phyloP scores from a whole-genome alignment of 1,139 yeast genomes.

The Suhomyces yuchorum region DNA sequence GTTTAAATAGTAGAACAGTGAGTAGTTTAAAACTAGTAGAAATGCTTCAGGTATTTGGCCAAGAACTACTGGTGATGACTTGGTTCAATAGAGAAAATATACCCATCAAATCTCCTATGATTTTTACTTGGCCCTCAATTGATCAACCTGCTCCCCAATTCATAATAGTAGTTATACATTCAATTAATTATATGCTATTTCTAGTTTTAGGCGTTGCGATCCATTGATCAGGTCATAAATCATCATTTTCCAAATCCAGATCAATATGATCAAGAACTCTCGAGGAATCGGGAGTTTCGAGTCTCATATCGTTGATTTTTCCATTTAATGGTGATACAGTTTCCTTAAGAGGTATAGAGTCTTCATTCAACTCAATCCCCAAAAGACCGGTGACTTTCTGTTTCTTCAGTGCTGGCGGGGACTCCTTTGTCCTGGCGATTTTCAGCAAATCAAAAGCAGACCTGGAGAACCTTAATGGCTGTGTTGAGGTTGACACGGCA shows the following conservation, averaged over 20 bases:
- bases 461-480: conserved; percentile 15
- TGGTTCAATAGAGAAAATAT: too few relatives aligned
- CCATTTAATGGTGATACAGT: conserved; percentile 11
- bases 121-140: too few relatives aligned
- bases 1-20: background rate
- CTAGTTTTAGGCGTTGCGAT: background rate
- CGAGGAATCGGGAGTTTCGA: conserved; percentile 9
- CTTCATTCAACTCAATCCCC: conserved; percentile 24
- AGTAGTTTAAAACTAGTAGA: background rate
- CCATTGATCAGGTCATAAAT: background rate
- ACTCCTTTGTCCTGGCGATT: conserved; percentile 5
- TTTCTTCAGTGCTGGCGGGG: conserved; percentile 19
- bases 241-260: conserved; percentile 4
- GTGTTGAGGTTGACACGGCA: background rate
- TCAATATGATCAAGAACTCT: background rate
- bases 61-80: background rate
- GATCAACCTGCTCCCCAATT: background rate
- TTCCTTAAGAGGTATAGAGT: background rate
- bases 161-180: background rate
- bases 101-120: too few relatives aligned
- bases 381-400: conserved; percentile 24
- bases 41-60: background rate
- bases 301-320: conserved; percentile 9
- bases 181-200: background rate
- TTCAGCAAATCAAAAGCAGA: conserved; percentile 21